Evolutionary conservation across 139 green algal genomes (phyloP).

Genomic region (Auxenochlorella pyrenoidosa): DNA sequence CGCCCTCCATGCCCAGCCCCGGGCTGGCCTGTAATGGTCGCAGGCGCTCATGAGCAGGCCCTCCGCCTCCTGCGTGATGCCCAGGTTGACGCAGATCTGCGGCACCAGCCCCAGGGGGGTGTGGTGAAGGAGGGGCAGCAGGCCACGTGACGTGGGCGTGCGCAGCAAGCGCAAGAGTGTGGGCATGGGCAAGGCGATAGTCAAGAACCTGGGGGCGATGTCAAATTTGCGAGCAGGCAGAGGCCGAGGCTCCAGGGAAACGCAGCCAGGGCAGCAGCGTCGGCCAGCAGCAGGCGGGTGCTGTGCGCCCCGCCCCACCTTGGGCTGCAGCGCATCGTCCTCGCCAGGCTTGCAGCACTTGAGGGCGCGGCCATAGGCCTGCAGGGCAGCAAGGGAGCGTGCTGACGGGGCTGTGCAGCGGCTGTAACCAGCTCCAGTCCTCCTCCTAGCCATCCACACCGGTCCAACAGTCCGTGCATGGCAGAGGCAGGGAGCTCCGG

Average conservation of each 20-base stretch:
- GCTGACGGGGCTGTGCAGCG: not conserved
- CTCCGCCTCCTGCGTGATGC: conserved; percentile 72
- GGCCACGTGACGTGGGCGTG: not conserved
- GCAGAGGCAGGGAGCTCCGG: too few relatives aligned
- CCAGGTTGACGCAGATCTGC: conserved; percentile 79
- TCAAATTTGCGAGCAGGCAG: too few relatives aligned
- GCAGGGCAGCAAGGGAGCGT: not conserved
- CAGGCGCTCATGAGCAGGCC: conserved; percentile 69
- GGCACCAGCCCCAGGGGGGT: conserved; percentile 21
- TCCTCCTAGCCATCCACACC: too few relatives aligned
- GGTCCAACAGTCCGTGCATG: too few relatives aligned
- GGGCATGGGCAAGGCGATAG: too few relatives aligned
- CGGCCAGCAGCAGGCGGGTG: too few relatives aligned
- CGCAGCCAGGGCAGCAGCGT: not conserved
- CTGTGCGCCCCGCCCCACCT: not conserved
- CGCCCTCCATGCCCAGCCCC: not conserved
- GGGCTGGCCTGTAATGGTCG: conserved; percentile 64
- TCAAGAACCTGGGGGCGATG: too few relatives aligned
- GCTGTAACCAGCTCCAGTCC: too few relatives aligned
- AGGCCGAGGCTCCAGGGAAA: not conserved
- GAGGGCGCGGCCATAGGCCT: conserved; percentile 28
- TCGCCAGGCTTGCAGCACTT: conserved; percentile 30
- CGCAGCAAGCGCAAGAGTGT: too few relatives aligned
- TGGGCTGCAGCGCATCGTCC: conserved; percentile 22
- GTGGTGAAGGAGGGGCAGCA: not conserved